These are phyloP conservation scores for Filobasidium wieringae DNA, from an alignment of 768 basidiomycete species.

Conservation along the genomic window DNA sequence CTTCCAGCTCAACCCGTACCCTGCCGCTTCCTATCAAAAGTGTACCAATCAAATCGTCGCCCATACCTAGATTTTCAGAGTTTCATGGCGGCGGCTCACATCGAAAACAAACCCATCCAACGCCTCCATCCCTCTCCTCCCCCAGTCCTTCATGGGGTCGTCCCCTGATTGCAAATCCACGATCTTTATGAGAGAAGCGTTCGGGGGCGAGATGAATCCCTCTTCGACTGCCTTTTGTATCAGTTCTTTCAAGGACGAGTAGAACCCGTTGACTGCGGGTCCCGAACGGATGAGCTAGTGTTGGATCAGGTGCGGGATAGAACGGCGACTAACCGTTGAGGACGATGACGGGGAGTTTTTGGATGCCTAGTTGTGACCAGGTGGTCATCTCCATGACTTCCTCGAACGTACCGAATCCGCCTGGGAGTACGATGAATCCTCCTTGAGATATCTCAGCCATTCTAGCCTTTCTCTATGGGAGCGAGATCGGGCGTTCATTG, in stretches of 20 bases:
- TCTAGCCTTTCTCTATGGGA: slow-evolving; percentile 59
- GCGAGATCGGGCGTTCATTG: neutral
- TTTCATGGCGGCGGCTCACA: slow-evolving; percentile 17
- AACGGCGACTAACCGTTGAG: slow-evolving; percentile 47
- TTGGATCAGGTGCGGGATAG: neutral
- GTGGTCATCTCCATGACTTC: slow-evolving; percentile 87
- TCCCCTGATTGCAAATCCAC: slow-evolving; percentile 46
- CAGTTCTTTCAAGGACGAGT: slow-evolving; percentile 64
- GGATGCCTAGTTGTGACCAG: slow-evolving; percentile 59
- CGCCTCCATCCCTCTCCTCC: slow-evolving; percentile 29
- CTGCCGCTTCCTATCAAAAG: slow-evolving; percentile 5
- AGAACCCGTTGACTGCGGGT: slow-evolving; percentile 56
- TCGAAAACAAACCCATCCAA: slow-evolving; percentile 24
- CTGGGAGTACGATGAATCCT: slow-evolving; percentile 80
- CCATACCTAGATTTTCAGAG: neutral
- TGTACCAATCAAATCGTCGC: neutral
- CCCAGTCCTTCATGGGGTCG: slow-evolving; percentile 28
- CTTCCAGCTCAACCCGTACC: slow-evolving; percentile 11
- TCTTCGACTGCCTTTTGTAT: slow-evolving; percentile 55
- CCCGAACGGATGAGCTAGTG: neutral
- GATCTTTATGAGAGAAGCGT: slow-evolving; percentile 55
- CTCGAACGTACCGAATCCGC: slow-evolving; percentile 91
- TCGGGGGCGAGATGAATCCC: slow-evolving; percentile 61
- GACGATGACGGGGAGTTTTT: slow-evolving; percentile 60
- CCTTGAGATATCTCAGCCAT: slow-evolving; percentile 66